phyloP scores from a whole-genome alignment of 306 rosid genomes.

The Lablab purpureus region DNA sequence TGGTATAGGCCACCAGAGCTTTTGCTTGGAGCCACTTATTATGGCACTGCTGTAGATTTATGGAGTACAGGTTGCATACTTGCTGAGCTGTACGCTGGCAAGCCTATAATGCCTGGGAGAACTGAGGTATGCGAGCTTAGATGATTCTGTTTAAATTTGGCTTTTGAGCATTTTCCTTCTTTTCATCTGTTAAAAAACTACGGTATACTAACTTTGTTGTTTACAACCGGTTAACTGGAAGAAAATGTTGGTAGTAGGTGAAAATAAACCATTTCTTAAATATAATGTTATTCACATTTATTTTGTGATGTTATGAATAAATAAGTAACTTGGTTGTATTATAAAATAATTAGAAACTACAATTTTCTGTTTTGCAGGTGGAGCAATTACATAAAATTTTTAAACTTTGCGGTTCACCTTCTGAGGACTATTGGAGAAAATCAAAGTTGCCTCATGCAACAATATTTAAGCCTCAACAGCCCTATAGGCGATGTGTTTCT shows the following conservation, averaged over 20 bases:
- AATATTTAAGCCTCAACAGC: slow-evolving; percentile 93
- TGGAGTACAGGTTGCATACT: slow-evolving; percentile 98
- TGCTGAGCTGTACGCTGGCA: slow-evolving; percentile 91
- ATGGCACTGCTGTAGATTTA: slow-evolving; percentile 84
- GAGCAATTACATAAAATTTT: slow-evolving; percentile 94
- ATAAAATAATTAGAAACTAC: slow-evolving; percentile 35
- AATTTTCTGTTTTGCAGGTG: slow-evolving; percentile 64
- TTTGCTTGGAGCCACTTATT: slow-evolving; percentile 92
- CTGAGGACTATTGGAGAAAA: slow-evolving; percentile 94
- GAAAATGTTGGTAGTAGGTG: slow-evolving; percentile 5
- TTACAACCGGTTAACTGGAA: not conserved
- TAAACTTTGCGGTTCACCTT: slow-evolving; percentile 94
- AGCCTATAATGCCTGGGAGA: slow-evolving; percentile 98
- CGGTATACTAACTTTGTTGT: not conserved
- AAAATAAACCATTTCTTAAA: not conserved
- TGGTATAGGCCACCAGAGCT: slow-evolving; percentile 97
- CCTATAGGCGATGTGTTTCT: slow-evolving; percentile 80
- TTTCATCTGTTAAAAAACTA: slow-evolving; percentile 14
- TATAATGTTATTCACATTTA: slow-evolving; percentile 15
- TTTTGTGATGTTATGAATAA: slow-evolving; percentile 9
- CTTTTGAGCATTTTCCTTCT: slow-evolving; percentile 31
- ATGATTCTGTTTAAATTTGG: slow-evolving; percentile 27
- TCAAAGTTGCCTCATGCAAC: slow-evolving; percentile 97
- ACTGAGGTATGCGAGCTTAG: slow-evolving; percentile 68
- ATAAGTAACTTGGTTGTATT: slow-evolving; percentile 32